Percentiles rank a stretch among this genome's conserved stretches.
These are phyloP conservation scores for Sinapis alba DNA, from an alignment of 441 rosid species.

Conservation along the genomic window DNA sequence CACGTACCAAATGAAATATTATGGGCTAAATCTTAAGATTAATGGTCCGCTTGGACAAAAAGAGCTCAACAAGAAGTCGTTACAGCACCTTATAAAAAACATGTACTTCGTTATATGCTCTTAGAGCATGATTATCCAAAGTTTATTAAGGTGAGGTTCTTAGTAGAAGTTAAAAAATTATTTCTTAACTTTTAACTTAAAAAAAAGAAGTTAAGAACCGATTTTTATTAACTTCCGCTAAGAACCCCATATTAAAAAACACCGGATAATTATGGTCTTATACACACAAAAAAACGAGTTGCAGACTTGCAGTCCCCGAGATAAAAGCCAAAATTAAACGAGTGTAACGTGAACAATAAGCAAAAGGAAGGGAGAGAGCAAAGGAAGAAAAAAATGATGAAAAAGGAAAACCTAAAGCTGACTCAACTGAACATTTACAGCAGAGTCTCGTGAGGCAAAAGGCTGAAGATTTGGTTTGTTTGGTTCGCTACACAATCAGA, in stretches of 20 bases:
- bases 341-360: neutral
- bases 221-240: no score
- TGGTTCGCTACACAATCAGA: neutral
- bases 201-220: no score
- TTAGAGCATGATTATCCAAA: no score
- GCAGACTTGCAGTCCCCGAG: neutral
- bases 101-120: neutral
- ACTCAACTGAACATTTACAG: slow-evolving; percentile 1
- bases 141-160: no score
- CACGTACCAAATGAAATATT: neutral
- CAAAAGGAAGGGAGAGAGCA: neutral
- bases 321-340: neutral
- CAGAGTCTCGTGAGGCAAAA: slow-evolving; percentile 2
- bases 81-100: neutral
- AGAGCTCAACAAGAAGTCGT: neutral
- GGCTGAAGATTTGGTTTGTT: neutral
- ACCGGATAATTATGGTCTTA: no score
- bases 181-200: no score
- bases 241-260: no score
- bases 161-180: no score
- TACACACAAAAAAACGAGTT: neutral
- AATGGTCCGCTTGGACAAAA: neutral
- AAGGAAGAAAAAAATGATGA: neutral
- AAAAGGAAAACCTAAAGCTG: neutral
- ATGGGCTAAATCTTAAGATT: neutral